Evolutionary conservation across 2,329 filamentous ascomycete genomes (phyloP).

Genomic region (Westerdykella aurantiaca): DNA sequence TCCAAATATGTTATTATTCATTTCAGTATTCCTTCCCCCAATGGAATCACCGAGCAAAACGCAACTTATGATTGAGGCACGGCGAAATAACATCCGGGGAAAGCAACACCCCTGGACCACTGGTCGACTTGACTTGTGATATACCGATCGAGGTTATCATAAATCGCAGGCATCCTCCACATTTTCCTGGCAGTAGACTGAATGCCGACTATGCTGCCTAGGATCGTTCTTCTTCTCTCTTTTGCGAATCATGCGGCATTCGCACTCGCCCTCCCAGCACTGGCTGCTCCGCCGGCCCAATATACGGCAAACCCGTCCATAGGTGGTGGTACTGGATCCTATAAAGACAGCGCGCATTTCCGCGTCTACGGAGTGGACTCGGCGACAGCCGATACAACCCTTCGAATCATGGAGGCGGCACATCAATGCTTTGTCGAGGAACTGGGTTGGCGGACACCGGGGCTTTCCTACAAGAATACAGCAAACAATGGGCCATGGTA

Average conservation of each 20-base stretch:
- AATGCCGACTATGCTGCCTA: no score
- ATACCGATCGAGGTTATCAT: no score
- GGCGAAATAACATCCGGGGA: no score
- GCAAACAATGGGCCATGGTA: constrained; percentile 34
- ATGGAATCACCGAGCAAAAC: no score
- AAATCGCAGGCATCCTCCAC: no score
- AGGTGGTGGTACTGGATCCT: constrained; percentile 7
- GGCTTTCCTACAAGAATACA: constrained; percentile 18
- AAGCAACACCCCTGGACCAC: no score
- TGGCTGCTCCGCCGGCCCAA: constrained; percentile 6
- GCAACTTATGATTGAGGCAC: no score
- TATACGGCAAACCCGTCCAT: constrained; percentile 13
- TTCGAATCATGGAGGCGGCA: constrained; percentile 44
- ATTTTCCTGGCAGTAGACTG: no score
- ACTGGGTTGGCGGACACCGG: constrained; percentile 18
- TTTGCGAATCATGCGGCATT: constrained; percentile 1
- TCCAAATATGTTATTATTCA: no score
- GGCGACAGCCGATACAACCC: constrained; percentile 26
- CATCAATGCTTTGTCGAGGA: constrained; percentile 24
- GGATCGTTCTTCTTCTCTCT: no score
- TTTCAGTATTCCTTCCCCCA: no score
- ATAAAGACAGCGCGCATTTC: constrained; percentile 33
- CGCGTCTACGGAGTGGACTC: constrained; percentile 33
- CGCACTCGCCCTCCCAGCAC: constrained; percentile 1
- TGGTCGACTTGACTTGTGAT: no score